phyloP scores from a whole-genome alignment of 225 moss, liverwort and hornwort genomes.

The Marchantia polymorpha region DNA sequence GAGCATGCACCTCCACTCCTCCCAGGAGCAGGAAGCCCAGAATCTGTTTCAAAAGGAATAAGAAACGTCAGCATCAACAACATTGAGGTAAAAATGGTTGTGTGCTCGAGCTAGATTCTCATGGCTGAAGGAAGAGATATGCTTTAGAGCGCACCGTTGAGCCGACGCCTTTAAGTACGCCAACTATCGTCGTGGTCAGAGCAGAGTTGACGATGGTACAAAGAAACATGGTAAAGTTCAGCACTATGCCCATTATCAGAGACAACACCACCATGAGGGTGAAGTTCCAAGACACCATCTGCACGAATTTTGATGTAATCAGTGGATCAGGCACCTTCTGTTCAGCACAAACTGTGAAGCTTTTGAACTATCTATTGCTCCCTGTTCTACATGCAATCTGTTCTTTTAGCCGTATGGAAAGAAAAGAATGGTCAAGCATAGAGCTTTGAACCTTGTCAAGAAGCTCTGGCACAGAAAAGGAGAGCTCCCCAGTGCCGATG shows the following conservation, averaged over 20 bases:
- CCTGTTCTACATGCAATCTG: neutral
- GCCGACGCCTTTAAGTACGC: slow-evolving; percentile 56
- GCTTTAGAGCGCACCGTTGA: slow-evolving; percentile 39
- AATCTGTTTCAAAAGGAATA: slow-evolving; percentile 22
- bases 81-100: no score
- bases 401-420: neutral
- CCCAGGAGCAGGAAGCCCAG: slow-evolving; percentile 49
- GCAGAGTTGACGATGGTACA: slow-evolving; percentile 53
- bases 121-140: neutral
- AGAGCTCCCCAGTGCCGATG: slow-evolving; percentile 38
- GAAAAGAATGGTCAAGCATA: neutral
- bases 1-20: slow-evolving; percentile 46
- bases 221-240: slow-evolving; percentile 58
- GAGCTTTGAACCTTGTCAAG: slow-evolving; percentile 27
- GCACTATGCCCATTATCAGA: slow-evolving; percentile 45
- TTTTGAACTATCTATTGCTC: neutral
- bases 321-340: neutral
- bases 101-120: no score
- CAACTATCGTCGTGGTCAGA: slow-evolving; percentile 53
- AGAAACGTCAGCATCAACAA: neutral
- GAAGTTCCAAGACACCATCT: slow-evolving; percentile 42
- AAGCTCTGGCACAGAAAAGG: slow-evolving; percentile 35
- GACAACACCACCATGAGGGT: slow-evolving; percentile 32
- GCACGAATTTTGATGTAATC: slow-evolving; percentile 2
- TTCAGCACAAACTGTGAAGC: neutral